These are phyloP conservation scores for Hevea brasiliensis DNA, from an alignment of 345 rosid genomes.

Conservation along the genomic window DNA sequence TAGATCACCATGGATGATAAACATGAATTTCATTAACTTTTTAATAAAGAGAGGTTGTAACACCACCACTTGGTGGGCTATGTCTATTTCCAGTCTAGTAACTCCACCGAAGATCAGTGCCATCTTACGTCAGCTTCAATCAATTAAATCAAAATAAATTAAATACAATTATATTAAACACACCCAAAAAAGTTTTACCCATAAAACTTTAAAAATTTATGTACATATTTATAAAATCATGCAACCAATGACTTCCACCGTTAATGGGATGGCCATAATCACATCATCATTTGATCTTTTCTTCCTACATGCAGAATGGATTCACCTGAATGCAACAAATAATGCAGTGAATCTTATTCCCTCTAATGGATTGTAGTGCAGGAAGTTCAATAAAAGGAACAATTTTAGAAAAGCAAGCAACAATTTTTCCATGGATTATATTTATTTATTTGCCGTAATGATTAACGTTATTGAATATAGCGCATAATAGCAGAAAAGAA, in stretches of 20 bases:
- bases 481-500: not conserved
- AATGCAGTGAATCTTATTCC: conserved; percentile 14
- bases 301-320: not conserved
- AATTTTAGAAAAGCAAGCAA: conserved; percentile 17
- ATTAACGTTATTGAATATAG: too few species aligned
- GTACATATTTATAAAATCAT: too few species aligned
- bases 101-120: not conserved
- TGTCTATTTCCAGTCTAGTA: not conserved
- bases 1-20: not conserved
- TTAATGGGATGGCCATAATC: not conserved
- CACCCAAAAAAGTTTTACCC: too few species aligned
- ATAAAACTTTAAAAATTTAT: too few species aligned
- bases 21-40: not conserved
- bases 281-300: conserved; percentile 6
- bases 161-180: too few species aligned
- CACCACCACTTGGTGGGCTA: not conserved
- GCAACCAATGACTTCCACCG: not conserved
- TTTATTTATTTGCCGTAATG: not conserved
- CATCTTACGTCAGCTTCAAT: conserved; percentile 31
- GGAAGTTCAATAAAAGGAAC: conserved; percentile 2
- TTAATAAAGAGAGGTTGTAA: not conserved
- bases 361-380: not conserved
- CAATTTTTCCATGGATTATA: not conserved
- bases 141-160: conserved; percentile 1
- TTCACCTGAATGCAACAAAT: conserved; percentile 24